Conservation (phyloP, 2,329 filamentous ascomycete genomes). For the Penicillium sp. region DNA sequence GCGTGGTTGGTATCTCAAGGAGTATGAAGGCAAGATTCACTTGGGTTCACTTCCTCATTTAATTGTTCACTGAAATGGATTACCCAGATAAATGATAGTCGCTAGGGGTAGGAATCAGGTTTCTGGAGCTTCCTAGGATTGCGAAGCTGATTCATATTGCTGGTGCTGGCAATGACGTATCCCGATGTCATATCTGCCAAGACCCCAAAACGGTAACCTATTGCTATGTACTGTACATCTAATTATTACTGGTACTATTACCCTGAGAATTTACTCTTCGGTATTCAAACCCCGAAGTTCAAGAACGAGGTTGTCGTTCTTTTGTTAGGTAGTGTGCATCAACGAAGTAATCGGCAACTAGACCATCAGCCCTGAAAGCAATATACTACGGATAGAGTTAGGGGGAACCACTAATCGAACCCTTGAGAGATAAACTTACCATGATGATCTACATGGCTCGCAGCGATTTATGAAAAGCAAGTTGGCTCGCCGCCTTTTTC, state of each 20-base stretch:
- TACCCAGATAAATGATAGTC: background rate
- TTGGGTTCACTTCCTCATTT: background rate
- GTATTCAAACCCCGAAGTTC: background rate
- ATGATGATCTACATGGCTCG: background rate
- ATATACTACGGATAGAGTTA: too few species aligned
- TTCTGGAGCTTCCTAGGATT: background rate
- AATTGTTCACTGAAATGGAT: background rate
- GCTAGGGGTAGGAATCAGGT: slow-evolving; percentile 5
- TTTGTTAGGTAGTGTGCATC: too few species aligned
- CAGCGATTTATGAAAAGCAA: background rate
- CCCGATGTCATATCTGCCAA: slow-evolving; percentile 11
- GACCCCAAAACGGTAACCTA: background rate
- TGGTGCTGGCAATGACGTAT: slow-evolving; percentile 10
- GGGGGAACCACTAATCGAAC: too few species aligned
- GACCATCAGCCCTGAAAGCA: too few species aligned
- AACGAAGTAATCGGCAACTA: too few species aligned
- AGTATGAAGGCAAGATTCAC: background rate
- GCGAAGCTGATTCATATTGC: background rate
- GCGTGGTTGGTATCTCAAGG: background rate
- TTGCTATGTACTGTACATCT: background rate
- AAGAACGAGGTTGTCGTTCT: background rate
- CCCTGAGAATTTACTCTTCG: background rate
- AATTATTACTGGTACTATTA: background rate
- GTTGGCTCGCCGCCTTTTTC: too few species aligned
- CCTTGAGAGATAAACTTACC: background rate